Conservation (phyloP, 371 early-diverging fungal genomes). For the Mortierella sp. region DNA sequence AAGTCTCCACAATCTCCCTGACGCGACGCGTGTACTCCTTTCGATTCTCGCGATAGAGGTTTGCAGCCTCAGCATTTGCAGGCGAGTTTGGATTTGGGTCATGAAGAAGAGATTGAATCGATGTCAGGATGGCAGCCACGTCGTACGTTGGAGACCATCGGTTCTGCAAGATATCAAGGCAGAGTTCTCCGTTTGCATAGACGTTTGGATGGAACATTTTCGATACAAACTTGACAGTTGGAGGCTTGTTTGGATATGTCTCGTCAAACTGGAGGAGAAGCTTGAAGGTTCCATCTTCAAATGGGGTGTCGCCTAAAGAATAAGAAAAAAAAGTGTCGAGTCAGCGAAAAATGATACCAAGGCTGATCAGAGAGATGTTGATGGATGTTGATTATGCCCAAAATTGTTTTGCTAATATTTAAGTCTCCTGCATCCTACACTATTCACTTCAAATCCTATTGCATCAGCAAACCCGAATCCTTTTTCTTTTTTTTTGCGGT, state of each 20-base stretch:
- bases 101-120: slow-evolving; percentile 97
- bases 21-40: slow-evolving; percentile 96
- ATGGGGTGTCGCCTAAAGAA: slow-evolving; percentile 92
- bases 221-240: slow-evolving; percentile 95
- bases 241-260: slow-evolving; percentile 99
- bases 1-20: slow-evolving; percentile 92
- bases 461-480: not conserved
- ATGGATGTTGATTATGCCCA: not conserved
- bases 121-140: slow-evolving; percentile 96
- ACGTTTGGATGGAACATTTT: slow-evolving; percentile 99
- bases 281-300: slow-evolving; percentile 99
- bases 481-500: not conserved
- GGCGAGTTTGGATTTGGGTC: slow-evolving; percentile 99
- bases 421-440: too few relatives aligned
- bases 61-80: slow-evolving; percentile 98
- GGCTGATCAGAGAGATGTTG: slow-evolving; percentile 8
- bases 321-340: slow-evolving; percentile 9
- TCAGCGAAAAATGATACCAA: slow-evolving; percentile 3
- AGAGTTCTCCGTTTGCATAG: slow-evolving; percentile 98
- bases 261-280: slow-evolving; percentile 97
- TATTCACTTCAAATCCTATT: not conserved
- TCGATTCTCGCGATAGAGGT: slow-evolving; percentile 92
- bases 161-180: slow-evolving; percentile 99
- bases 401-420: not conserved
- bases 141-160: slow-evolving; percentile 99